Conservation (phyloP, 2,329 filamentous ascomycete genomes). For the Westerdykella ornata region DNA sequence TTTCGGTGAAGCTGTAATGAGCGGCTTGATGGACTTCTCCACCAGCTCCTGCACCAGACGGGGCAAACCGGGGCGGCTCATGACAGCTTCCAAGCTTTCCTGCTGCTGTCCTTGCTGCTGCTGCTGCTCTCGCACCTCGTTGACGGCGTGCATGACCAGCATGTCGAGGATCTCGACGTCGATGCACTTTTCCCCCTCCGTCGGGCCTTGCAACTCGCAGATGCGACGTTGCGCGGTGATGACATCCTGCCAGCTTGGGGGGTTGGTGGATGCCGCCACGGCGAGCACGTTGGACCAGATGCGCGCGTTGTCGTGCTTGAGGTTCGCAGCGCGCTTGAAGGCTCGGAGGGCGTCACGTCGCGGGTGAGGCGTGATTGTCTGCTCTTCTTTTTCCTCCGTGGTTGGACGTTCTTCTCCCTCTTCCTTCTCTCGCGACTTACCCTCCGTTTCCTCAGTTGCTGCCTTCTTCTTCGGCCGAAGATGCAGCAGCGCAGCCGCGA, state of each 20-base stretch:
- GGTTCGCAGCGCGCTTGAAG: constrained; percentile 76
- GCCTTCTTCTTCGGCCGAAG: constrained; percentile 47
- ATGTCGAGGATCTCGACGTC: constrained; percentile 66
- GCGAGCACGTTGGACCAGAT: constrained; percentile 98
- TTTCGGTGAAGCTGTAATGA: constrained; percentile 72
- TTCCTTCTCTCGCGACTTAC: constrained; percentile 7
- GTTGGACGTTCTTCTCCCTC: constrained; percentile 33
- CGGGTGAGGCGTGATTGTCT: constrained; percentile 36
- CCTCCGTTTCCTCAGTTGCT: constrained; percentile 28
- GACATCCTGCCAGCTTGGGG: constrained; percentile 68
- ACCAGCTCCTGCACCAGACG: constrained; percentile 64
- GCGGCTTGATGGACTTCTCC: constrained; percentile 66
- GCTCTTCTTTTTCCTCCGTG: background rate
- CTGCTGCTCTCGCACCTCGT: constrained; percentile 19
- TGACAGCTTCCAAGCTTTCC: constrained; percentile 31
- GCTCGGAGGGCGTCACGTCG: constrained; percentile 72
- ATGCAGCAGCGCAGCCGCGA: constrained; percentile 75
- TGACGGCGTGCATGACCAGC: constrained; percentile 64
- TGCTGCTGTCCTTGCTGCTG: constrained; percentile 31
- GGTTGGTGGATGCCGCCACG: constrained; percentile 68
- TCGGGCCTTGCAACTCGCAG: constrained; percentile 61
- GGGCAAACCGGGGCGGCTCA: constrained; percentile 44
- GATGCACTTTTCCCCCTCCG: constrained; percentile 67
- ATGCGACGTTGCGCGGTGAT: constrained; percentile 68
- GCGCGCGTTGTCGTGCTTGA: constrained; percentile 79